Conservation (phyloP, 2,329 filamentous ascomycete genomes). For the Nothopassalora personata region DNA sequence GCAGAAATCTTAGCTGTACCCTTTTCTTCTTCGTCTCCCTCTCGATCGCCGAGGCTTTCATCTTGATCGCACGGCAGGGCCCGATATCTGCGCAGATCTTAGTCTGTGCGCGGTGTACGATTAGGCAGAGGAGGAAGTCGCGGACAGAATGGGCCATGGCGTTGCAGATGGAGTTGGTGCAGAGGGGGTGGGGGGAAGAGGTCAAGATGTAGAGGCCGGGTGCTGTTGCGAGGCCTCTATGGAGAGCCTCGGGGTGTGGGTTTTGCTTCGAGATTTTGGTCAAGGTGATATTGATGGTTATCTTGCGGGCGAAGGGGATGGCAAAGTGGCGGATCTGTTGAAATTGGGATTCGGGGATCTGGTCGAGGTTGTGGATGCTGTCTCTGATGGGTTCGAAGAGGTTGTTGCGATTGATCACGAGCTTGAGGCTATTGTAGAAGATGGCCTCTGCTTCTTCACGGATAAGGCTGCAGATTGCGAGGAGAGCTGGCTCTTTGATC, state of each 20-base stretch:
- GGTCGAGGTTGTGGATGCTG: background rate
- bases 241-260: background rate
- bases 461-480: background rate
- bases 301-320: background rate
- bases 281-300: background rate
- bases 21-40: background rate
- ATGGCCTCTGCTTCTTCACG: background rate
- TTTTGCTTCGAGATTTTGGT: background rate
- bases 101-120: background rate
- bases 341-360: background rate
- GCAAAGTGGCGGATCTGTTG: background rate
- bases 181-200: background rate
- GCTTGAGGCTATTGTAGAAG: background rate
- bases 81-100: background rate
- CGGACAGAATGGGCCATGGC: background rate
- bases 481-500: background rate
- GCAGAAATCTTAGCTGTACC: background rate
- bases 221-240: background rate
- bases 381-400: background rate
- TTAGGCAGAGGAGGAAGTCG: background rate
- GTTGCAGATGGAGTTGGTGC: background rate
- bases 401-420: background rate
- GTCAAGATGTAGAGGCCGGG: background rate
- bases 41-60: background rate
- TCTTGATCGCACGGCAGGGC: background rate